phyloP scores from a whole-genome alignment of 2,329 filamentous ascomycete species.

The Pseudogymnoascus sp. region DNA sequence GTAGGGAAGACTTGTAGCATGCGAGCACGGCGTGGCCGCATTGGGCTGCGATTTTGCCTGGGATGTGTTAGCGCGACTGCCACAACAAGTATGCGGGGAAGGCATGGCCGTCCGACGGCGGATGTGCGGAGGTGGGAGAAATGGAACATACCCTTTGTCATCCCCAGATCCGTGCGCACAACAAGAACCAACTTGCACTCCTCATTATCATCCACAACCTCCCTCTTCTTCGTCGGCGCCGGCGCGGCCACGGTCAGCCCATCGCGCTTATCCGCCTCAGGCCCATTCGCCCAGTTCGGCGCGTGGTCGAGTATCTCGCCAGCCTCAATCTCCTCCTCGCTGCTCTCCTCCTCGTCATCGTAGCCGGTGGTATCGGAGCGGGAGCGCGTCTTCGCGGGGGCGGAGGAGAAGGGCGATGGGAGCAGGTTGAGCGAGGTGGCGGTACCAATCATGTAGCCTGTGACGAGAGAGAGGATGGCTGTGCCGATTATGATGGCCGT shows the following conservation, averaged over 20 bases:
- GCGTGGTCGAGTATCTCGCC: conserved; percentile 55
- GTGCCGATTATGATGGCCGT: conserved; percentile 60
- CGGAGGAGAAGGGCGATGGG: conserved; percentile 37
- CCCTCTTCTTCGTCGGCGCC: conserved; percentile 16
- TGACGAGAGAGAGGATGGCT: conserved; percentile 63
- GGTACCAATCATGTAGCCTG: conserved; percentile 75
- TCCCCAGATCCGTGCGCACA: conserved; percentile 87
- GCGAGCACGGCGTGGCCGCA: conserved; percentile 93
- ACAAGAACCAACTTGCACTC: conserved; percentile 93
- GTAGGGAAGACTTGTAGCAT: conserved; percentile 80
- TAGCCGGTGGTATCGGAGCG: conserved; percentile 43
- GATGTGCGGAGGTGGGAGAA: conserved; percentile 9
- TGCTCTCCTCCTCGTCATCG: conserved; percentile 57
- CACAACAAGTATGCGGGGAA: conserved; percentile 9
- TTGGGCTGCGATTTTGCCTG: conserved; percentile 95
- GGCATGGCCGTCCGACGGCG: conserved; percentile 6
- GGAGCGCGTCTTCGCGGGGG: conserved; percentile 29
- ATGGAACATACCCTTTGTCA: conserved; percentile 74
- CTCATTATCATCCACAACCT: conserved; percentile 41
- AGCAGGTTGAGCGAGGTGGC: conserved; percentile 66
- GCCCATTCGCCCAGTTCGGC: conserved; percentile 57
- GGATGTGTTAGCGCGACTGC: background rate
- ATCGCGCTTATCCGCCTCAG: conserved; percentile 51
- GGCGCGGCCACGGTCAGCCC: conserved; percentile 34
- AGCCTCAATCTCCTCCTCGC: conserved; percentile 58